Percentiles rank a stretch among this genome's conserved stretches.
Conservation (phyloP, 2,329 filamentous ascomycete species). For the Ascochyta fabae region DNA sequence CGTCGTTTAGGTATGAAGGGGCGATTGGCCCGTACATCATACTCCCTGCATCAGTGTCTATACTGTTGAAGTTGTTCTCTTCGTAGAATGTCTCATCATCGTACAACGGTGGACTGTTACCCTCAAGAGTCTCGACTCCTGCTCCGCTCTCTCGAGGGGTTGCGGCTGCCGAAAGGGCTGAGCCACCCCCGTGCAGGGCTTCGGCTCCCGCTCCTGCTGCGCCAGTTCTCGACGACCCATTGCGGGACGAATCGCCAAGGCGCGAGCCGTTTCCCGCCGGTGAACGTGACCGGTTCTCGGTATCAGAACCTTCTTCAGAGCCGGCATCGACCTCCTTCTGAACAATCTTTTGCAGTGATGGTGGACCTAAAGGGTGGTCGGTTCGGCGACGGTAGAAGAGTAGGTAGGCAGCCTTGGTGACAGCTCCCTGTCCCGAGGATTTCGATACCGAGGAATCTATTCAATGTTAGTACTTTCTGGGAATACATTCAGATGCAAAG, state of each 20-base stretch:
- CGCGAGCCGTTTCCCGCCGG: slow-evolving; percentile 82
- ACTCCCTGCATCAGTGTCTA: slow-evolving; percentile 7
- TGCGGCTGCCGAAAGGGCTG: slow-evolving; percentile 39
- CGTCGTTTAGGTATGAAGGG: slow-evolving; percentile 8
- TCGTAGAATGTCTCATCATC: slow-evolving; percentile 36
- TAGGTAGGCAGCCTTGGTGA: slow-evolving; percentile 83
- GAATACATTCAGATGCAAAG: background rate
- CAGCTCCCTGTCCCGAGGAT: slow-evolving; percentile 64
- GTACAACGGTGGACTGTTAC: slow-evolving; percentile 29
- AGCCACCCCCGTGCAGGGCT: slow-evolving; percentile 49
- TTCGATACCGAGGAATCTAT: slow-evolving; percentile 76
- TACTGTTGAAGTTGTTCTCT: slow-evolving; percentile 25
- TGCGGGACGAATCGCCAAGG: slow-evolving; percentile 86
- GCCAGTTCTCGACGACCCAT: slow-evolving; percentile 91
- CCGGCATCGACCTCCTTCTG: slow-evolving; percentile 58
- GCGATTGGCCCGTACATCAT: slow-evolving; percentile 19
- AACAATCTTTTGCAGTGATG: slow-evolving; percentile 73
- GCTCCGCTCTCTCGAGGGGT: slow-evolving; percentile 44
- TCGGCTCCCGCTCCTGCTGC: slow-evolving; percentile 72
- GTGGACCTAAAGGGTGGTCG: slow-evolving; percentile 76
- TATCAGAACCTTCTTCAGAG: slow-evolving; percentile 52
- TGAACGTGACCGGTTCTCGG: slow-evolving; percentile 50
- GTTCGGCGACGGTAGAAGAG: slow-evolving; percentile 94
- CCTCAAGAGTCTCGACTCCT: slow-evolving; percentile 42
- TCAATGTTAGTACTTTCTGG: slow-evolving; percentile 49